Percentiles rank a stretch among this genome's conserved stretches.
Evolutionary conservation across 73 alveolate genomes (phyloP).

Genomic region (Tetrahymena thermophila): DNA sequence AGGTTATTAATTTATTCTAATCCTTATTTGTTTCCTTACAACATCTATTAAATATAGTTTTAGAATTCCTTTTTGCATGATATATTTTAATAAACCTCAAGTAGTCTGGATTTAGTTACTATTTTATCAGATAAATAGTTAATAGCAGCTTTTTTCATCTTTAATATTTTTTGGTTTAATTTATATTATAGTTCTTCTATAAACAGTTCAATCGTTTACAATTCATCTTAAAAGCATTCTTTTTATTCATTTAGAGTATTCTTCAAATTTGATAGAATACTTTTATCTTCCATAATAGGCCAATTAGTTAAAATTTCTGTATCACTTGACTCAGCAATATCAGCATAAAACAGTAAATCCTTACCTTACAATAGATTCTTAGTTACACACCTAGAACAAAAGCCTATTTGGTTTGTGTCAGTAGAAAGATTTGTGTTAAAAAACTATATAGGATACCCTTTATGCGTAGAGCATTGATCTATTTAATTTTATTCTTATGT

Average conservation of each 20-base stretch:
- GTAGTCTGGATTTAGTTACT: not conserved
- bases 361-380: not conserved
- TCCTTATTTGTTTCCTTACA: not conserved
- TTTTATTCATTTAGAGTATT: not conserved
- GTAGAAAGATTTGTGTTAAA: not conserved
- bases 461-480: not conserved
- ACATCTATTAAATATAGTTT: too few species aligned
- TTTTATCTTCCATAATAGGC: not conserved
- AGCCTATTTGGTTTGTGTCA: not conserved
- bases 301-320: not conserved
- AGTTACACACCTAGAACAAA: not conserved
- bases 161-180: not conserved
- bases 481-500: too few species aligned
- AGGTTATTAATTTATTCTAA: too few species aligned
- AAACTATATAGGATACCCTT: not conserved
- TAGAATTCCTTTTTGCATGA: not conserved
- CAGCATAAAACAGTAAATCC: not conserved
- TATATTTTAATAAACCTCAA: not conserved
- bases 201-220: not conserved
- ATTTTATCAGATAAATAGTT: not conserved
- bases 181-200: not conserved
- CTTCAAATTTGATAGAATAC: not conserved
- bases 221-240: not conserved
- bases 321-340: not conserved
- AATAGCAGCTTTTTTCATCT: not conserved